Conservation (phyloP, 2,329 filamentous ascomycete species). For the Chaetomiaceae sp. region DNA sequence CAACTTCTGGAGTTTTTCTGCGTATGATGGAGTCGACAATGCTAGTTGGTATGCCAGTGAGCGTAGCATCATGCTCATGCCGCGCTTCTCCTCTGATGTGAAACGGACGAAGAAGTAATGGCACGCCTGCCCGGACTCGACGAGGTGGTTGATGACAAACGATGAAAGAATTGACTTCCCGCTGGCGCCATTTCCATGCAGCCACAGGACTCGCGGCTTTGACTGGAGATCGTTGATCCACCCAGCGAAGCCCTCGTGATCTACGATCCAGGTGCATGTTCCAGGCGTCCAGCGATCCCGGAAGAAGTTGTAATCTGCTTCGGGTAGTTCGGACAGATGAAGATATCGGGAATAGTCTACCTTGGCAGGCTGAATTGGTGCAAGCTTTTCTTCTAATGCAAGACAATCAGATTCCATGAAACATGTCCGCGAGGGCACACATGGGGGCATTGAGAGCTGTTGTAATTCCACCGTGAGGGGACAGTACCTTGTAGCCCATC, state of each 20-base stretch:
- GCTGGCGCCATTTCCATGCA: conserved; percentile 7
- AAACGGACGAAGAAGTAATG: conserved; percentile 27
- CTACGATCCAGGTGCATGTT: conserved; percentile 15
- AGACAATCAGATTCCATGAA: no score
- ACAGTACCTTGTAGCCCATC: no score
- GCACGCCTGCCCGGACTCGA: conserved; percentile 8
- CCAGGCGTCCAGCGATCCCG: conserved; percentile 8
- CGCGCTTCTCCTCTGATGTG: conserved; percentile 21
- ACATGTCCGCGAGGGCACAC: no score
- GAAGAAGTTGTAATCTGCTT: conserved; percentile 11
- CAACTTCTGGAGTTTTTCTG: conserved; percentile 22
- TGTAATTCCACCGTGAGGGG: no score
- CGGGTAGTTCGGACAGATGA: neutral
- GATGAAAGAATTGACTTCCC: conserved; percentile 17
- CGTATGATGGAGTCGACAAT: conserved; percentile 14
- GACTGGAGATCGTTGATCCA: neutral
- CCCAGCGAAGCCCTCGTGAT: neutral
- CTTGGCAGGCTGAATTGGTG: neutral
- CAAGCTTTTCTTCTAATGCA: neutral
- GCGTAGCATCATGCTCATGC: conserved; percentile 24
- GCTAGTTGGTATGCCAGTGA: conserved; percentile 31
- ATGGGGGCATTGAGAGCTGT: no score
- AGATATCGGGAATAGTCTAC: neutral
- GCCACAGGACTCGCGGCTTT: conserved; percentile 8
- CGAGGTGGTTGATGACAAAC: conserved; percentile 13